phyloP scores from a whole-genome alignment of 805 yeast species.

The Candida nemodendra region DNA sequence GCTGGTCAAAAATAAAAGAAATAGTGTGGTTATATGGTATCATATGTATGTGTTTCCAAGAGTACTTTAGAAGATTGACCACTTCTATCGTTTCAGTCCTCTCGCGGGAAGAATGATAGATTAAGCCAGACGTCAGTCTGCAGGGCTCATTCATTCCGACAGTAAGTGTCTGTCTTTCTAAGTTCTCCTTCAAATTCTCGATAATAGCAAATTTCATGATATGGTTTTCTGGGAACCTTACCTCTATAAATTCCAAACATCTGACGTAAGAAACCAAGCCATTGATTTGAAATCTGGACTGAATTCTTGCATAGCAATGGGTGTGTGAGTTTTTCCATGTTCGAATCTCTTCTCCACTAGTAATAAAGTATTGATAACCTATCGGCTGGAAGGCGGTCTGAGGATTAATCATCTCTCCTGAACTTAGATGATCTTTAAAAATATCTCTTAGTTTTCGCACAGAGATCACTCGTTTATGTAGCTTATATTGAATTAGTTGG shows the following conservation, averaged over 20 bases:
- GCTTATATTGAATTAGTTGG: slow-evolving; percentile 6
- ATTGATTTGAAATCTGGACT: slow-evolving; percentile 7
- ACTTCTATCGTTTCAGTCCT: slow-evolving; percentile 6
- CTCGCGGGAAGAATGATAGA: slow-evolving; percentile 2
- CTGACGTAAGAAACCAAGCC: slow-evolving; percentile 9
- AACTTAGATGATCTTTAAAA: neutral
- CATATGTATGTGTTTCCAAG: slow-evolving; percentile 14
- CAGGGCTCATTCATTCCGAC: slow-evolving; percentile 2
- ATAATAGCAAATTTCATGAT: slow-evolving; percentile 13
- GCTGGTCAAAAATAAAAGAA: slow-evolving; percentile 12
- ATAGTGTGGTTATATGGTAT: slow-evolving; percentile 10
- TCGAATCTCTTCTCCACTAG: slow-evolving; percentile 8
- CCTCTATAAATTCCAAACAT: slow-evolving; percentile 13
- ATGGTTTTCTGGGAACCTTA: slow-evolving; percentile 7
- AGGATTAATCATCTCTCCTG: slow-evolving; percentile 8
- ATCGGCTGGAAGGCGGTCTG: slow-evolving; percentile 5
- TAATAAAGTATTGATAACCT: slow-evolving; percentile 5
- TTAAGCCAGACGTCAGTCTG: slow-evolving; percentile 8
- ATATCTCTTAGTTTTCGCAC: slow-evolving; percentile 4
- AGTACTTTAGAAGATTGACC: slow-evolving; percentile 10
- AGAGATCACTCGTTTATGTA: slow-evolving; percentile 10
- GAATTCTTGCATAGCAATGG: slow-evolving; percentile 13
- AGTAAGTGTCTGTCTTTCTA: slow-evolving; percentile 6
- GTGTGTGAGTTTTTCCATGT: slow-evolving; percentile 2
- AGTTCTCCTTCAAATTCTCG: slow-evolving; percentile 6